Percentiles rank a stretch among this genome's conserved stretches.
Conservation (phyloP, 1,139 yeast genomes). For the Maudiozyma humilis region DNA sequence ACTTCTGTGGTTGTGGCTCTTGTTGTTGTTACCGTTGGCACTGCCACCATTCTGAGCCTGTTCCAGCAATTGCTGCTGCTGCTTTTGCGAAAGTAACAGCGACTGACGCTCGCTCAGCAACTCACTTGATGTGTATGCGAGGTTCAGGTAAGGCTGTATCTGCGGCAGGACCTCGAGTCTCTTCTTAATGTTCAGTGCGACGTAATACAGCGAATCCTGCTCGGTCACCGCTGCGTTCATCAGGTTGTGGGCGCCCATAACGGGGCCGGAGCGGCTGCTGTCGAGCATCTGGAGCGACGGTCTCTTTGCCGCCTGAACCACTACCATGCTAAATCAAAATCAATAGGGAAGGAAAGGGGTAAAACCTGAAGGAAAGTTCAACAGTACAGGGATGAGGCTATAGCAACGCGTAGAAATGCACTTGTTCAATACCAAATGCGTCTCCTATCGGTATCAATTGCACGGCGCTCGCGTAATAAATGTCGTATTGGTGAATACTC, state of each 20-base stretch:
- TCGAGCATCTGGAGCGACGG: slow-evolving; percentile 2
- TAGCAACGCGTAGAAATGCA: too few relatives aligned
- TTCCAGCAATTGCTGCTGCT: slow-evolving; percentile 22
- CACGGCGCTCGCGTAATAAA: neutral
- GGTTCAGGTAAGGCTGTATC: slow-evolving; percentile 59
- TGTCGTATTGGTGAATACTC: too few relatives aligned
- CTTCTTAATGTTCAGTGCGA: slow-evolving; percentile 52
- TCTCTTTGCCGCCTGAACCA: slow-evolving; percentile 4
- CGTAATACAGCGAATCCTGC: slow-evolving; percentile 65
- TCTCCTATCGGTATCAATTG: neutral
- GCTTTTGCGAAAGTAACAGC: slow-evolving; percentile 41
- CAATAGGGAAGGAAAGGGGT: neutral
- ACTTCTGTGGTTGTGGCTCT: slow-evolving; percentile 12
- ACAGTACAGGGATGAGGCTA: too few relatives aligned
- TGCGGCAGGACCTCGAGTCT: slow-evolving; percentile 60
- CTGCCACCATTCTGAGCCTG: slow-evolving; percentile 3
- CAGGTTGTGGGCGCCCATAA: slow-evolving; percentile 24
- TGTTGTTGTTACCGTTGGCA: neutral
- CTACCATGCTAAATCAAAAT: slow-evolving; percentile 4
- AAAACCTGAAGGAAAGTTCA: too few relatives aligned
- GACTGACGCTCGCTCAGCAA: slow-evolving; percentile 67
- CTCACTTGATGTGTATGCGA: slow-evolving; percentile 57
- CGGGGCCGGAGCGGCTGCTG: slow-evolving; percentile 33
- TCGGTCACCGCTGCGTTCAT: slow-evolving; percentile 62
- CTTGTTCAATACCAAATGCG: neutral